Evolutionary conservation across 345 rosid species (phyloP).

Genomic region (Camelina laxa): DNA sequence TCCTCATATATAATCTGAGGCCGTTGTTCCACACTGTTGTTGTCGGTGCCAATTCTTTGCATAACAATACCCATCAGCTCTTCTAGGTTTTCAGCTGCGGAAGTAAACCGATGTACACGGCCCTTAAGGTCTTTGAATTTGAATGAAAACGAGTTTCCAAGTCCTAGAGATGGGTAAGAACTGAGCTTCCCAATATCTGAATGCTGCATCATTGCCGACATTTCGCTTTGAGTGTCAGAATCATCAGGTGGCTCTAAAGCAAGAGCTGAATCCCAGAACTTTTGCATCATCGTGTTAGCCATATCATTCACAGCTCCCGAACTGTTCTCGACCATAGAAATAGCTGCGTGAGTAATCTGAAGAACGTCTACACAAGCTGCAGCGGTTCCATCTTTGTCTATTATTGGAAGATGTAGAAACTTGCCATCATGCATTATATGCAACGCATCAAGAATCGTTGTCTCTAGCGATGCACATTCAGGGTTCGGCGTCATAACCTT

Average conservation of each 20-base stretch:
- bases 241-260: slow-evolving; percentile 90
- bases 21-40: slow-evolving; percentile 47
- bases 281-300: slow-evolving; percentile 98
- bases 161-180: slow-evolving; percentile 75
- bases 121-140: slow-evolving; percentile 88
- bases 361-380: slow-evolving; percentile 89
- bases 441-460: slow-evolving; percentile 89
- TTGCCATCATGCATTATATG: slow-evolving; percentile 97
- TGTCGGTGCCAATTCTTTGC: slow-evolving; percentile 67
- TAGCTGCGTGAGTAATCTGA: slow-evolving; percentile 97
- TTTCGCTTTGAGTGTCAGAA: slow-evolving; percentile 89
- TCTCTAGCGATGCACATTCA: slow-evolving; percentile 78
- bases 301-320: slow-evolving; percentile 89
- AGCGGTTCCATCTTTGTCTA: slow-evolving; percentile 80
- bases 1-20: slow-evolving; percentile 92
- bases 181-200: slow-evolving; percentile 65
- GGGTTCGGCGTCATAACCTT: slow-evolving; percentile 98
- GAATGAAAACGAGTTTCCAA: slow-evolving; percentile 82
- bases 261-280: slow-evolving; percentile 98
- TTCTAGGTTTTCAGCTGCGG: slow-evolving; percentile 68
- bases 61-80: slow-evolving; percentile 70
- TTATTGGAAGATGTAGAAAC: slow-evolving; percentile 93
- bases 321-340: slow-evolving; percentile 90
- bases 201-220: slow-evolving; percentile 73
- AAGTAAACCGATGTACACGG: slow-evolving; percentile 84